Percentiles rank a stretch among this genome's conserved stretches.
phyloP scores from a whole-genome alignment of 495 filamentous ascomycete genomes.

The Podospora anserina region DNA sequence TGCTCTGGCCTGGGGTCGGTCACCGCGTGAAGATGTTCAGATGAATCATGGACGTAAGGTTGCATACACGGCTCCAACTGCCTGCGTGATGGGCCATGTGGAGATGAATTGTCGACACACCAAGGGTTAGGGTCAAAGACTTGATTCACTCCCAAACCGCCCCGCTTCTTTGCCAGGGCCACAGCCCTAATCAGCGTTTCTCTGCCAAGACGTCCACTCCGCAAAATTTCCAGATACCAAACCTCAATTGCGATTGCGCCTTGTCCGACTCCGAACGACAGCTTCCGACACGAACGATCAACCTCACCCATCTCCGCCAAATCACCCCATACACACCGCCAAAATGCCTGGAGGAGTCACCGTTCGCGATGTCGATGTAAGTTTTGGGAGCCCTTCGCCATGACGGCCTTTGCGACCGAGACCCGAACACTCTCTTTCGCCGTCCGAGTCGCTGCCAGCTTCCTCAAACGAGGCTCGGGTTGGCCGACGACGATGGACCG shows the following conservation, averaged over 20 bases:
- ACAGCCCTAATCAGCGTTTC: constrained; percentile 21
- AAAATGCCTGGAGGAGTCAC: constrained; percentile 79
- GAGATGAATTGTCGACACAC: background rate
- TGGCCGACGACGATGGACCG: constrained; percentile 30
- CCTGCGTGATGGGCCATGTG: background rate
- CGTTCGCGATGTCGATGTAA: constrained; percentile 89
- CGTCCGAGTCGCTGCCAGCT: constrained; percentile 22
- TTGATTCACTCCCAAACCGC: background rate
- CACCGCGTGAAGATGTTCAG: background rate
- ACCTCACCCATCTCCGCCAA: constrained; percentile 20
- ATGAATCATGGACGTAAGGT: background rate
- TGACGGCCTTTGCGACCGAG: constrained; percentile 26
- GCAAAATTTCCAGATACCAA: constrained; percentile 23
- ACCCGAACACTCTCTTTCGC: constrained; percentile 32
- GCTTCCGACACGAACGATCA: constrained; percentile 30
- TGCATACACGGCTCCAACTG: background rate
- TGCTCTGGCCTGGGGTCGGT: background rate
- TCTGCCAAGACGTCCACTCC: constrained; percentile 27
- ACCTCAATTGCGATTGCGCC: constrained; percentile 19
- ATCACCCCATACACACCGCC: constrained; percentile 46
- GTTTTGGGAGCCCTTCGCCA: constrained; percentile 41
- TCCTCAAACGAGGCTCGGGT: constrained; percentile 9
- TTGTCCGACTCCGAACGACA: constrained; percentile 14
- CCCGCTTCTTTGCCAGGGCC: constrained; percentile 10
- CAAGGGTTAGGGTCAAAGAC: background rate